Evolutionary conservation across 305 asterid species (phyloP).

Genomic region (Stenogyne calaminthoides): DNA sequence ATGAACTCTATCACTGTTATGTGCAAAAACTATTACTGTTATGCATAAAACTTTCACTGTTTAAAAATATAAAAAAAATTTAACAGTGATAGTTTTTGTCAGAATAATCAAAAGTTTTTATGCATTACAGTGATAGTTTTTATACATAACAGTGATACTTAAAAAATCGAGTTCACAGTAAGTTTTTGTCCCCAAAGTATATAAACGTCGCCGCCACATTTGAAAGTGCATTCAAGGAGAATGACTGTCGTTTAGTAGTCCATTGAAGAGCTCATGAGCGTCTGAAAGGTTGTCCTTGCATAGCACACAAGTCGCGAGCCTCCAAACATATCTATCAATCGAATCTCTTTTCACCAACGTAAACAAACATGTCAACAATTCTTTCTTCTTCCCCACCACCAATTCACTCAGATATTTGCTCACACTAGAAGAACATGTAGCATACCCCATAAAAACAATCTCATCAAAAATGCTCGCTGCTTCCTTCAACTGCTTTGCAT

Average conservation of each 20-base stretch:
- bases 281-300: conserved; percentile 39
- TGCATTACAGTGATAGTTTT: too few species aligned
- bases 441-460: conserved; percentile 67
- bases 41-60: too few species aligned
- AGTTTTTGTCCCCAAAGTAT: too few species aligned
- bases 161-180: too few species aligned
- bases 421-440: conserved; percentile 46
- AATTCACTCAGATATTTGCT: conserved; percentile 43
- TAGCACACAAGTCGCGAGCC: conserved; percentile 43
- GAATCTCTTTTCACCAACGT: conserved; percentile 51
- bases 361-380: conserved; percentile 43
- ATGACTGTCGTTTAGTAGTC: conserved; percentile 28
- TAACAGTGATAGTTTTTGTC: too few species aligned
- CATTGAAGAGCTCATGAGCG: conserved; percentile 39
- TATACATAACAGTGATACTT: too few species aligned
- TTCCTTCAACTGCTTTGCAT: conserved; percentile 51
- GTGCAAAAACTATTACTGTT: too few species aligned
- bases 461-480: conserved; percentile 68
- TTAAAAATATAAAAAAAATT: too few species aligned
- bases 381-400: conserved; percentile 40
- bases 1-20: too few species aligned
- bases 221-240: conserved; percentile 2
- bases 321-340: conserved; percentile 58
- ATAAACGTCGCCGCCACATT: too few species aligned
- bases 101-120: too few species aligned